phyloP scores from a whole-genome alignment of 805 yeast genomes.

The Wickerhamomyces rabaulensis region DNA sequence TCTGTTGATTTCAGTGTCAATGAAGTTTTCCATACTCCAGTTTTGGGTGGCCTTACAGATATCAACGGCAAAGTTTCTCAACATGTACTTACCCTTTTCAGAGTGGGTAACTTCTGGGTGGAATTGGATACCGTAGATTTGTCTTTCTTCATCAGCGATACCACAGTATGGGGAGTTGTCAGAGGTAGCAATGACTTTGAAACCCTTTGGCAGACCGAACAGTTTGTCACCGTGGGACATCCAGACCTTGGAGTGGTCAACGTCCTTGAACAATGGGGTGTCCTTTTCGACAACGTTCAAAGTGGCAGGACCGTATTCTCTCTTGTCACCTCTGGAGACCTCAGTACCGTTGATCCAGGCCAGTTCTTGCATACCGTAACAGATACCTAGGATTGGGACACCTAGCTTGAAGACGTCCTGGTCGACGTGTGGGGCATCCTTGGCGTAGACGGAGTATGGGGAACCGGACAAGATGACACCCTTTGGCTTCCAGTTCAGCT shows the following conservation, averaged over 20 bases:
- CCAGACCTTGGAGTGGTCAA: slow-evolving; percentile 96
- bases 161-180: slow-evolving; percentile 96
- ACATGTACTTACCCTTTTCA: slow-evolving; percentile 77
- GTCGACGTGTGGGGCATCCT: slow-evolving; percentile 96
- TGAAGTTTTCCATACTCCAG: slow-evolving; percentile 98
- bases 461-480: slow-evolving; percentile 97
- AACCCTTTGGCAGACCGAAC: slow-evolving; percentile 83
- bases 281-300: slow-evolving; percentile 64
- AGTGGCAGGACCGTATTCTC: slow-evolving; percentile 97
- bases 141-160: slow-evolving; percentile 66
- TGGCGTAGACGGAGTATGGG: slow-evolving; percentile 95
- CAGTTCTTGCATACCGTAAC: slow-evolving; percentile 98
- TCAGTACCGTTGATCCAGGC: slow-evolving; percentile 95
- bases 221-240: slow-evolving; percentile 99
- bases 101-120: slow-evolving; percentile 99
- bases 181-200: slow-evolving; percentile 83
- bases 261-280: slow-evolving; percentile 77
- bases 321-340: slow-evolving; percentile 92
- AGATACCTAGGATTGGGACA: slow-evolving; percentile 95
- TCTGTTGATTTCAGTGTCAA: slow-evolving; percentile 93
- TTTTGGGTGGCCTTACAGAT: slow-evolving; percentile 83
- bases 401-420: slow-evolving; percentile 83
- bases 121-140: slow-evolving; percentile 93
- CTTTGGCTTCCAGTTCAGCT: slow-evolving; percentile 89
- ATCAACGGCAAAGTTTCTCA: slow-evolving; percentile 88